Conservation (phyloP, 1,284 basidiomycete genomes). For the Omphalotus olearius region DNA sequence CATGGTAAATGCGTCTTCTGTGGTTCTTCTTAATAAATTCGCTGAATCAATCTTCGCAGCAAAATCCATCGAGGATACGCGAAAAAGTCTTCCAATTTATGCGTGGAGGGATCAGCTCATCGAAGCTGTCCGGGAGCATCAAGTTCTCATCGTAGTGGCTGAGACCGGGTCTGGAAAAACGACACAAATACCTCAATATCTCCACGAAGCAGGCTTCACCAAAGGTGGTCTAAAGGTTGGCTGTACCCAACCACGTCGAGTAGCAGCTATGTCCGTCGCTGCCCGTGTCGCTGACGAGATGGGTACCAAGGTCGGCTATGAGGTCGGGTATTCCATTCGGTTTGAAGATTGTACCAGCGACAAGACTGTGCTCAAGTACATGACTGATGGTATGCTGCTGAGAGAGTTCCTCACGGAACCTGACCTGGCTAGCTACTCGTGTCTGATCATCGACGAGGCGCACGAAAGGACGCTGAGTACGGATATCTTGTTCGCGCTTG, state of each 20-base stretch:
- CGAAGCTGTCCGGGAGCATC: constrained; percentile 85
- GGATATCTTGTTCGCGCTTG: constrained; percentile 93
- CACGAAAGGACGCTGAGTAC: constrained; percentile 95
- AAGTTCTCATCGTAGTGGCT: constrained; percentile 89
- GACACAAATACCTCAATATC: constrained; percentile 96
- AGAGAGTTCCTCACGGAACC: constrained; percentile 96
- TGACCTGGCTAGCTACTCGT: constrained; percentile 88
- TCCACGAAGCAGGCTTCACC: constrained; percentile 96
- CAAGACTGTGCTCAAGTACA: constrained; percentile 96
- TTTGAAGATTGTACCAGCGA: constrained; percentile 99
- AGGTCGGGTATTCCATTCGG: constrained; percentile 98
- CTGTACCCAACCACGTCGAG: constrained; percentile 97
- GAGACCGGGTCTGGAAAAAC: constrained; percentile 98
- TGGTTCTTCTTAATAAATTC: constrained; percentile 8
- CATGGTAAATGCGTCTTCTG: constrained; percentile 56
- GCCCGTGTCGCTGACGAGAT: constrained; percentile 99
- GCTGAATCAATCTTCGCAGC: constrained; percentile 39
- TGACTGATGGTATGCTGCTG: constrained; percentile 98
- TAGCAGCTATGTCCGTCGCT: constrained; percentile 99
- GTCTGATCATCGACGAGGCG: constrained; percentile 94
- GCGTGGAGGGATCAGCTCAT: constrained; percentile 84
- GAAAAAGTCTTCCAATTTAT: constrained; percentile 90
- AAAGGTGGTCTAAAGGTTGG: constrained; percentile 87
- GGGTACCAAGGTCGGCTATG: constrained; percentile 93
- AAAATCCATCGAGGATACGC: constrained; percentile 84